Percentiles rank a stretch among this genome's conserved stretches.
phyloP scores from a whole-genome alignment of 768 basidiomycete genomes.

The Dendrothele bispora region DNA sequence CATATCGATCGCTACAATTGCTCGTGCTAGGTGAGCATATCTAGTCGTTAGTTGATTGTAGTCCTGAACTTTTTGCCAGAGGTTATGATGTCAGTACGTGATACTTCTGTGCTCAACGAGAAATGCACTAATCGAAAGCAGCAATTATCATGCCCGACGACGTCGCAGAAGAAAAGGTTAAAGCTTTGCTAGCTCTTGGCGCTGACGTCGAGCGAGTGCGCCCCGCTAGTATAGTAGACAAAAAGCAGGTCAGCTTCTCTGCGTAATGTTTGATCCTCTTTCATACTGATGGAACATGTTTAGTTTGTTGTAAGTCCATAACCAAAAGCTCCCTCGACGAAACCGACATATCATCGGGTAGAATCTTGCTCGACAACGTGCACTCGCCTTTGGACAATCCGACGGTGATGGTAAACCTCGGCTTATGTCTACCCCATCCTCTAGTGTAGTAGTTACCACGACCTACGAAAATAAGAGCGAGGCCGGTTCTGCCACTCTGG shows the following conservation, averaged over 20 bases:
- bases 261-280: neutral
- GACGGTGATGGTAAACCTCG: constrained; percentile 18
- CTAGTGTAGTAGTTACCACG: constrained; percentile 54
- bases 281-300: neutral
- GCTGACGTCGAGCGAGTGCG: constrained; percentile 88
- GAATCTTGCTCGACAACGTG: constrained; percentile 87
- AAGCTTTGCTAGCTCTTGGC: constrained; percentile 78
- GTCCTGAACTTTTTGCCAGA: constrained; percentile 50
- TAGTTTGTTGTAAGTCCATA: constrained; percentile 15
- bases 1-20: constrained; percentile 94
- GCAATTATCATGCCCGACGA: constrained; percentile 92
- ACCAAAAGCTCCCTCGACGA: neutral
- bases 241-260: constrained; percentile 74
- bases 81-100: constrained; percentile 84
- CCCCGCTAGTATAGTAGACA: constrained; percentile 96
- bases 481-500: constrained; percentile 22
- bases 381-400: constrained; percentile 67
- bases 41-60: neutral
- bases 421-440: constrained; percentile 43
- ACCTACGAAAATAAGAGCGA: constrained; percentile 26
- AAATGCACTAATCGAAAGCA: constrained; percentile 24
- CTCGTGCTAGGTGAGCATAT: constrained; percentile 75
- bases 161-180: constrained; percentile 88
- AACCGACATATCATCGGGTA: constrained; percentile 24
- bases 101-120: constrained; percentile 5